These are phyloP conservation scores for Cardamine resedifolia DNA, from an alignment of 345 rosid genomes.

Conservation along the genomic window DNA sequence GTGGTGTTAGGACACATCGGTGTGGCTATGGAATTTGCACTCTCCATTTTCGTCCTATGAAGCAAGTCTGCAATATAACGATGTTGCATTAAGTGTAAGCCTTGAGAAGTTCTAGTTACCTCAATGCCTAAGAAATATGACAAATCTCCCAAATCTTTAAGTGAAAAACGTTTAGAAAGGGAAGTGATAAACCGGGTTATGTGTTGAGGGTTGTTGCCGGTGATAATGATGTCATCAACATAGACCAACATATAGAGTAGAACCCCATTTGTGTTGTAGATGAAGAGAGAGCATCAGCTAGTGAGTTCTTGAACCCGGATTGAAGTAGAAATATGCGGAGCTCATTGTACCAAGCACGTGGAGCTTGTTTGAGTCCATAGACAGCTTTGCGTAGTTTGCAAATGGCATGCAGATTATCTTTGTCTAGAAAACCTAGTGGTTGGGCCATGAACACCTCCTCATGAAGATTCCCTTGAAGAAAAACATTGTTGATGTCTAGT, in stretches of 20 bases:
- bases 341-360: not conserved
- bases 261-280: not conserved
- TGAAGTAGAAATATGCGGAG: not conserved
- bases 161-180: not conserved
- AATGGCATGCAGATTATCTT: not conserved
- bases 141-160: not conserved
- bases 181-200: not conserved
- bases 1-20: not conserved
- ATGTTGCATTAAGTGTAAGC: not conserved
- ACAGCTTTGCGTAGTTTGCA: not conserved
- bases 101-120: not conserved
- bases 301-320: not conserved
- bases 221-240: not conserved
- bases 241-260: not conserved
- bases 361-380: not conserved
- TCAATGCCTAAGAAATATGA: not conserved
- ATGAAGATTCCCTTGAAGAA: not conserved
- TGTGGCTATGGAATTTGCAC: not conserved
- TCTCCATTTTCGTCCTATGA: not conserved
- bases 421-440: not conserved
- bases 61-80: not conserved
- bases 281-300: not conserved
- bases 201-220: not conserved
- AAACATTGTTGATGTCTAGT: not conserved
- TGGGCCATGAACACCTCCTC: not conserved